Evolutionary conservation across 805 yeast genomes (phyloP).

Genomic region (Danielozyma ontarioensis): DNA sequence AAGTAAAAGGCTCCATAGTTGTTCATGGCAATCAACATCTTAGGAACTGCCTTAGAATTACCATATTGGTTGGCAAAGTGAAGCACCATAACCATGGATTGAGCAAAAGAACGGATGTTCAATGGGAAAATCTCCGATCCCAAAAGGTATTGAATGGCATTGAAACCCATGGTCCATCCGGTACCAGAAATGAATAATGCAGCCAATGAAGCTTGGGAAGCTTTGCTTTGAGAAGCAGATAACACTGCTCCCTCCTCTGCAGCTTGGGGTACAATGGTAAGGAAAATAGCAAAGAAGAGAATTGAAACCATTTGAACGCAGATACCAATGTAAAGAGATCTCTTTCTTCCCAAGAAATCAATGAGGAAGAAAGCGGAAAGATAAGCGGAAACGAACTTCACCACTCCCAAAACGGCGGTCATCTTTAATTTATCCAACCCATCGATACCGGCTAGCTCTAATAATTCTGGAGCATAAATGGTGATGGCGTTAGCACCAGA

Average conservation of each 20-base stretch:
- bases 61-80: conserved; percentile 24
- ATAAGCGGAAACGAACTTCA: conserved; percentile 18
- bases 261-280: conserved; percentile 17
- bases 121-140: conserved; percentile 22
- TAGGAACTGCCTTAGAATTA: conserved; percentile 21
- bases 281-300: conserved; percentile 17
- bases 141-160: conserved; percentile 18
- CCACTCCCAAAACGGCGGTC: conserved; percentile 20
- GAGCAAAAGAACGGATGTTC: conserved; percentile 19
- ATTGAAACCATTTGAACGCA: conserved; percentile 12
- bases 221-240: conserved; percentile 9
- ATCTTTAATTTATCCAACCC: conserved; percentile 17
- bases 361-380: conserved; percentile 18
- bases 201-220: conserved; percentile 17
- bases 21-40: conserved; percentile 17
- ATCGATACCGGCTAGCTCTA: conserved; percentile 14
- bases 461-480: conserved; percentile 18
- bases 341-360: conserved; percentile 18
- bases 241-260: conserved; percentile 6
- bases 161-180: conserved; percentile 22
- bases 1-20: conserved; percentile 20
- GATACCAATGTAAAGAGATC: conserved; percentile 17
- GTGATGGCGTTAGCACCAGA: conserved; percentile 22
- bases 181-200: conserved; percentile 18
- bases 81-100: conserved; percentile 19